Percentiles rank a stretch among this genome's conserved stretches.
These are phyloP conservation scores for Evernia prunastri DNA, from an alignment of 495 filamentous ascomycete species.

Conservation along the genomic window DNA sequence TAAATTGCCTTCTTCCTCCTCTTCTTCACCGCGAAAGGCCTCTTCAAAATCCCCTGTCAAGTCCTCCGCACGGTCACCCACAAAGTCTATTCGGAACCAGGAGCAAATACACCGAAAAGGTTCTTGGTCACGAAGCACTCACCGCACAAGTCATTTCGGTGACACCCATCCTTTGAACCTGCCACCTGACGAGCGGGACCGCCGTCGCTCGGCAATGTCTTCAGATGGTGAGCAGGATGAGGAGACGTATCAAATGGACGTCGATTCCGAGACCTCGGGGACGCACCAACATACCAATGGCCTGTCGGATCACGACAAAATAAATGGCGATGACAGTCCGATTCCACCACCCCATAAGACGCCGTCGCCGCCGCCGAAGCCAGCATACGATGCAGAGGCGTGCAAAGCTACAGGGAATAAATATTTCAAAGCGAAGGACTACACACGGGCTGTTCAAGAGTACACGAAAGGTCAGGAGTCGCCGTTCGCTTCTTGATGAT, in stretches of 20 bases:
- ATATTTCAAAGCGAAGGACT: constrained; percentile 89
- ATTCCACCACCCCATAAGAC: constrained; percentile 73
- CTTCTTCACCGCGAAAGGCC: constrained; percentile 11
- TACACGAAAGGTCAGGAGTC: constrained; percentile 75
- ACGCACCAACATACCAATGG: constrained; percentile 30
- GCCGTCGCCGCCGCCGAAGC: constrained; percentile 43
- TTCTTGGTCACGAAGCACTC: constrained; percentile 31
- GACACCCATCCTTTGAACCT: constrained; percentile 80
- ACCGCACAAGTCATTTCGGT: constrained; percentile 29
- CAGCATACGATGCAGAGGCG: constrained; percentile 66
- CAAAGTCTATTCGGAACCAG: constrained; percentile 19
- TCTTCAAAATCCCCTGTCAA: constrained; percentile 14
- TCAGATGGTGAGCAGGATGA: constrained; percentile 51
- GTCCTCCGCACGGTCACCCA: constrained; percentile 20
- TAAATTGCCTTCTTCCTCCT: constrained; percentile 18
- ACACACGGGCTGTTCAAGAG: constrained; percentile 74
- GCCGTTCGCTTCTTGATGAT: not conserved
- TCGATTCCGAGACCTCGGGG: constrained; percentile 57
- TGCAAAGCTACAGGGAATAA: constrained; percentile 93
- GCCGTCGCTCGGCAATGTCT: constrained; percentile 63
- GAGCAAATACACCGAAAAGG: constrained; percentile 34
- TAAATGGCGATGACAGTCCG: constrained; percentile 51
- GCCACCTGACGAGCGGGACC: constrained; percentile 74
- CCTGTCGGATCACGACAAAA: constrained; percentile 49
- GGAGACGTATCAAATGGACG: constrained; percentile 62